Evolutionary conservation across 768 basidiomycete genomes (phyloP).

Genomic region (Leccinum arenicola): DNA sequence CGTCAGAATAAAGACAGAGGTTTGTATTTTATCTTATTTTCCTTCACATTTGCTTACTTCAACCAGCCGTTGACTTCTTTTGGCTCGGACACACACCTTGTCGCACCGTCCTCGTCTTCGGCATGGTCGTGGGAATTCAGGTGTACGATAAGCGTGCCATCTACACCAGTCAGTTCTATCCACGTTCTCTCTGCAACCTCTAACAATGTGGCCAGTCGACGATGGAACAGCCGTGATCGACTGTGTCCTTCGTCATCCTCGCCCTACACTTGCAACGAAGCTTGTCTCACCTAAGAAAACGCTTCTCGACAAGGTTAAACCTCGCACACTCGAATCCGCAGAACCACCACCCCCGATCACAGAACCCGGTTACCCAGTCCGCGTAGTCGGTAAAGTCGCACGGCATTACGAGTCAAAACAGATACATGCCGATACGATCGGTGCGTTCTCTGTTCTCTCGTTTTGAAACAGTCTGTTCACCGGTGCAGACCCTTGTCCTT

Average conservation of each 20-base stretch:
- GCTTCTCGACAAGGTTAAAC: constrained; percentile 6
- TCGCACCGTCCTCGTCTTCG: constrained; percentile 57
- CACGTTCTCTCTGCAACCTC: background rate
- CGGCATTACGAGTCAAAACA: constrained; percentile 42
- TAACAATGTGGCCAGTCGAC: constrained; percentile 49
- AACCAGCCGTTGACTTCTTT: constrained; percentile 55
- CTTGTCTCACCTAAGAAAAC: constrained; percentile 17
- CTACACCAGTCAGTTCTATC: constrained; percentile 47
- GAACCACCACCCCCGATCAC: constrained; percentile 38
- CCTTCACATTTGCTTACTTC: background rate
- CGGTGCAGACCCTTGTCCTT: too few species aligned
- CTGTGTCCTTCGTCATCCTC: constrained; percentile 48
- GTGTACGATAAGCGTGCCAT: constrained; percentile 56
- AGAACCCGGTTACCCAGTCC: constrained; percentile 45
- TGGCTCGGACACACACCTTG: constrained; percentile 75
- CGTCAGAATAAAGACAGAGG: constrained; percentile 35
- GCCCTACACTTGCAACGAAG: constrained; percentile 23
- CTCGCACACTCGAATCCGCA: background rate
- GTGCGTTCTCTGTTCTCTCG: too few species aligned
- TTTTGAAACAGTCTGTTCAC: constrained; percentile 26
- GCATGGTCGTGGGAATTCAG: constrained; percentile 61
- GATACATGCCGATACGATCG: constrained; percentile 32
- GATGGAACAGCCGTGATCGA: constrained; percentile 76
- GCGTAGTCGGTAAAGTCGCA: constrained; percentile 45
- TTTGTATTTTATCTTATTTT: constrained; percentile 1